Conservation (phyloP, 2,329 filamentous ascomycete genomes). For the Diaporthe citri region DNA sequence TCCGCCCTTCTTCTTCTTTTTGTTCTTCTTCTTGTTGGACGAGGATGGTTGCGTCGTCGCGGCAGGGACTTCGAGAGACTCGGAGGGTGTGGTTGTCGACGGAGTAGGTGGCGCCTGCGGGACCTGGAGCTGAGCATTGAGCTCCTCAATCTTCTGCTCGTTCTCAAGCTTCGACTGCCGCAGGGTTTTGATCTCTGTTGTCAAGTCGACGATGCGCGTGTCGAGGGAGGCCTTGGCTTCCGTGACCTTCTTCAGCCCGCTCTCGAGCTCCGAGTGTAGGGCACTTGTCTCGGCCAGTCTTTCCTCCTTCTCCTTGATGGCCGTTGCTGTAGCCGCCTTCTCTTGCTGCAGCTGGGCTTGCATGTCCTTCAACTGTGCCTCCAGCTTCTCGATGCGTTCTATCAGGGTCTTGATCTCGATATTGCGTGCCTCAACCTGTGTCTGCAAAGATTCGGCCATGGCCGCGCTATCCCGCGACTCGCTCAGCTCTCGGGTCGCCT, state of each 20-base stretch:
- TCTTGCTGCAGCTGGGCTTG: conserved; percentile 53
- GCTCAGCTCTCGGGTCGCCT: conserved; percentile 73
- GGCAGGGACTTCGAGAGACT: conserved; percentile 37
- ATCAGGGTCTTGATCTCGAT: conserved; percentile 64
- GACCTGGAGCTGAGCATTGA: conserved; percentile 53
- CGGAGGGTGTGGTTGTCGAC: conserved; percentile 38
- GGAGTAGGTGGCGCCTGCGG: conserved; percentile 44
- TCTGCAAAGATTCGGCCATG: conserved; percentile 60
- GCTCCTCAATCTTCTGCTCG: conserved; percentile 56
- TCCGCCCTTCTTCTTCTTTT: conserved; percentile 87
- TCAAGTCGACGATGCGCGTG: conserved; percentile 60
- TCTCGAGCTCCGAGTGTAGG: conserved; percentile 54
- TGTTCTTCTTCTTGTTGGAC: conserved; percentile 77
- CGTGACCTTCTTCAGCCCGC: conserved; percentile 51
- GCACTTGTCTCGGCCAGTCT: conserved; percentile 52
- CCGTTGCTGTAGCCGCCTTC: conserved; percentile 38
- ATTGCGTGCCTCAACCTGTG: conserved; percentile 62
- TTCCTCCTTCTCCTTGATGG: conserved; percentile 51
- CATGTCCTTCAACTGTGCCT: conserved; percentile 59
- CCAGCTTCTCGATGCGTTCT: conserved; percentile 59
- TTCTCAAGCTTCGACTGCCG: conserved; percentile 54
- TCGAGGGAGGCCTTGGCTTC: conserved; percentile 57
- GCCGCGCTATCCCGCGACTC: conserved; percentile 57
- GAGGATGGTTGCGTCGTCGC: conserved; percentile 33
- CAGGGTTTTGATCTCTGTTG: conserved; percentile 57